Conservation (phyloP, 768 basidiomycete species). For the Rhodotorula toruloides region DNA sequence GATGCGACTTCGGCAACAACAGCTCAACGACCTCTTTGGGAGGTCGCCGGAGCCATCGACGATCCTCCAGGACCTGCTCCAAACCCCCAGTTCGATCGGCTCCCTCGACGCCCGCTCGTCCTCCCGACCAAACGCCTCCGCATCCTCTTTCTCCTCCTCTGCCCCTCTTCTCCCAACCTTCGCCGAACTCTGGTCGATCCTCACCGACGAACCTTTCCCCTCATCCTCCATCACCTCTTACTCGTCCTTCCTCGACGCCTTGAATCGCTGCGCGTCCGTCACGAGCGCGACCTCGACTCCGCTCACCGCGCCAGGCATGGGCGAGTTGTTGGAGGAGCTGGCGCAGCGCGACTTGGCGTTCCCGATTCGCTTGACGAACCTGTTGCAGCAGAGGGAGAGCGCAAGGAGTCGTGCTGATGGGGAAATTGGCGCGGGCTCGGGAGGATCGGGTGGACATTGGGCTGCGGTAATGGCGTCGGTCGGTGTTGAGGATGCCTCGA, state of each 20-base stretch:
- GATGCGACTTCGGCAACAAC: not conserved
- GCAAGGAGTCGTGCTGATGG: not conserved
- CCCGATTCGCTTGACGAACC: constrained; percentile 6
- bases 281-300: not conserved
- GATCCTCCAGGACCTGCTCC: no score
- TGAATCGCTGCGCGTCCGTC: constrained; percentile 3
- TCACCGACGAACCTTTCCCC: constrained; percentile 10
- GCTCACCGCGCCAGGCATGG: not conserved
- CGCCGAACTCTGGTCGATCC: constrained; percentile 14
- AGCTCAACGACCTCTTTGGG: constrained; percentile 19
- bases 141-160: not conserved
- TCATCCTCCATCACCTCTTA: not conserved
- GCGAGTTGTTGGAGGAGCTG: constrained; percentile 2
- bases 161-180: not conserved
- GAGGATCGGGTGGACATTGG: not conserved
- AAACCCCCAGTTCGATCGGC: no score
- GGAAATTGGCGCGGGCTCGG: no score
- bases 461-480: no score
- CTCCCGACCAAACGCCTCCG: not conserved
- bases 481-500: no score
- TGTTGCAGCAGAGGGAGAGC: not conserved
- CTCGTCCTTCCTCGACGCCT: constrained; percentile 6
- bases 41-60: not conserved
- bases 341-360: constrained; percentile 6
- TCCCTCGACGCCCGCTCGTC: constrained; percentile 6